Conservation (phyloP, 208 protist species). For the Trypanosoma congolense region DNA sequence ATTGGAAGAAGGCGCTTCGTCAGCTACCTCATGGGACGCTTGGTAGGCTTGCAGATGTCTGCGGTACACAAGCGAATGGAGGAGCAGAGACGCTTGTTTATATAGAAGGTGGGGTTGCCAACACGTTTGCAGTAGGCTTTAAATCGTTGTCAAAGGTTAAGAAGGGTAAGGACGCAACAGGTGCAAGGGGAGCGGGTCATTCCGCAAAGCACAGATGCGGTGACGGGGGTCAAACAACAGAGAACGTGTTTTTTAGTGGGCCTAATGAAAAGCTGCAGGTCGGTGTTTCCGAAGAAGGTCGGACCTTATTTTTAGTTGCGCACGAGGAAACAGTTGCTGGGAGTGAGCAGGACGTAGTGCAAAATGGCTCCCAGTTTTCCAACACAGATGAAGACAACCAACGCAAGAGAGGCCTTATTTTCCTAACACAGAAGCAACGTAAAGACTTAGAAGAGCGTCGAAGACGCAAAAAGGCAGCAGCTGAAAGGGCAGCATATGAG, state of each 20-base stretch:
- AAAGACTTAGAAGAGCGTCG: slow-evolving; percentile 10
- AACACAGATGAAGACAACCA: background rate
- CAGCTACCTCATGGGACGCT: slow-evolving; percentile 19
- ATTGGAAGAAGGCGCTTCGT: slow-evolving; percentile 18
- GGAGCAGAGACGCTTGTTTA: background rate
- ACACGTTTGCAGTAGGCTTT: background rate
- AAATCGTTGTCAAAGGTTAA: background rate
- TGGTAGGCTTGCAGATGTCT: background rate
- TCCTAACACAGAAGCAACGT: slow-evolving; percentile 14
- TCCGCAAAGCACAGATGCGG: background rate
- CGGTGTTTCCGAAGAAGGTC: background rate
- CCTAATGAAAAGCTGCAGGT: background rate
- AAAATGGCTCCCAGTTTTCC: background rate
- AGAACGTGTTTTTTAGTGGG: background rate
- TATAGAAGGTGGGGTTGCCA: slow-evolving; percentile 3
- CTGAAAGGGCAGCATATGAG: slow-evolving; percentile 24
- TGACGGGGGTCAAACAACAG: background rate
- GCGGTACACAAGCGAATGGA: background rate
- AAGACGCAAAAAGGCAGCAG: slow-evolving; percentile 19
- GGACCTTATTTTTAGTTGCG: background rate
- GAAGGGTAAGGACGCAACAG: background rate
- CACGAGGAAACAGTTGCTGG: background rate
- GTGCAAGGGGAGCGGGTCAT: background rate
- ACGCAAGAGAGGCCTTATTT: background rate
- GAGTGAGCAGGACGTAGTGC: background rate